These are phyloP conservation scores for Candida peoriensis DNA, from an alignment of 805 yeast genomes.

Conservation along the genomic window DNA sequence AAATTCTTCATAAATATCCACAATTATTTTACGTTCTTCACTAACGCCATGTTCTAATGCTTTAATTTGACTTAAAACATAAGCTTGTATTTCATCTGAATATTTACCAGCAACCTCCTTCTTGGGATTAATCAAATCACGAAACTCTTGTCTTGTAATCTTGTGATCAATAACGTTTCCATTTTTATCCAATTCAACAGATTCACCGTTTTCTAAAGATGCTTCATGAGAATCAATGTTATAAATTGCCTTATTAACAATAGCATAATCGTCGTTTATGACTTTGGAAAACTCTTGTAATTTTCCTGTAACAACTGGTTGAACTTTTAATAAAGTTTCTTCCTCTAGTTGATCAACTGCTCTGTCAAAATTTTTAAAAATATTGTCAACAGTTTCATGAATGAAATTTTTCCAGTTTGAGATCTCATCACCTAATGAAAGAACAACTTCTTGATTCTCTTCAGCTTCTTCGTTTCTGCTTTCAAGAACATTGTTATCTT, in stretches of 20 bases:
- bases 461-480: conserved; percentile 4
- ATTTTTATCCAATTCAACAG: conserved; percentile 28
- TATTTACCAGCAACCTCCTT: conserved; percentile 25
- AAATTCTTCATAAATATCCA: conserved; percentile 71
- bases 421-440: conserved; percentile 29
- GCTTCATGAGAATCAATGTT: conserved; percentile 34
- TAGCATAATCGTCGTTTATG: conserved; percentile 23
- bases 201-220: conserved; percentile 28
- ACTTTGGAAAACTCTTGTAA: conserved; percentile 28
- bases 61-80: conserved; percentile 27
- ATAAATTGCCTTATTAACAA: conserved; percentile 29
- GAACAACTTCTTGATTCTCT: conserved; percentile 4
- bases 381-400: conserved; percentile 32
- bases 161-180: conserved; percentile 31
- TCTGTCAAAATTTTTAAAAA: conserved; percentile 32
- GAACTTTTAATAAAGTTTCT: conserved; percentile 22
- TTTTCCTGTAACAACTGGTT: conserved; percentile 28
- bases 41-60: conserved; percentile 32
- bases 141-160: conserved; percentile 42
- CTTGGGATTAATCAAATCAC: conserved; percentile 35
- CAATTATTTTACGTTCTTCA: conserved; percentile 37
- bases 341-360: conserved; percentile 30
- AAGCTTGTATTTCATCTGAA: conserved; percentile 29
- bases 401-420: conserved; percentile 32
- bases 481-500: background rate